Base-by-base conservation (phyloP, 768 basidiomycete genomes). In the Cystofilobasidium bisporidii region DNA sequence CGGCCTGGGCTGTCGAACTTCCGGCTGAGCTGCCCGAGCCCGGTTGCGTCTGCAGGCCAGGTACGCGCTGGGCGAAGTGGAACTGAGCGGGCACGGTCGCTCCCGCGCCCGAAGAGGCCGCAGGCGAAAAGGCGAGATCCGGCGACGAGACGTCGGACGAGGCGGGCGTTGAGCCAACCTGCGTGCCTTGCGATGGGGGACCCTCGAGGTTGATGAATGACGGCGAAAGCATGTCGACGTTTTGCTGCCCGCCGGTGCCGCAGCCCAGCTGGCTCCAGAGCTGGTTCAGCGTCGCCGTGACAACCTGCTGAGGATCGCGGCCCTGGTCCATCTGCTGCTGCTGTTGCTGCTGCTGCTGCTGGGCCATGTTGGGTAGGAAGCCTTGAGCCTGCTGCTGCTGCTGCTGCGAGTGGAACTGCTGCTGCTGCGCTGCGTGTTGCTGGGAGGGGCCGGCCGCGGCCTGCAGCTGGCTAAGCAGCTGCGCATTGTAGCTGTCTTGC, bases 61-160 rank as follows among this genome's bases (percentile, higher is more conserved):
- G 30, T 11, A 56, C 53, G 15, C 53, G 53, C 53, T 56, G 53
- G 2, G 53, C 53, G 18, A 56, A 56, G 53, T 32, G 26, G 30
- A 56, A 56, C n/a, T 50, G 22, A 3, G 53, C 53, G 8, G 28
- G 53, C 26, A 32, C 3, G 8, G 30, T 56, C 11, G 28, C 3
- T 20, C 4, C 26, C 26, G 48, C 4, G 11, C 22, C n/a, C 11
- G 53, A 26, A 4, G 3, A n/a, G n/a, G 50, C 14, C 4, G 28
- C 28, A 2, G 53, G 53, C 26, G 53, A 56, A 18, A 32, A 15
- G 8, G 18, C 17, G 53, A 32, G 17, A 2, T 56, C 53, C 15
- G 53, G 53, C 53, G 53, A 56, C 28, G 28, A 30, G 20, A 32
- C 53, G 53, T 56, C 53, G 10, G 53, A 56, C 28, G 53, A 56